These are phyloP conservation scores for Lipomyces yamadae DNA, from an alignment of 805 yeast genomes.

Conservation along the genomic window DNA sequence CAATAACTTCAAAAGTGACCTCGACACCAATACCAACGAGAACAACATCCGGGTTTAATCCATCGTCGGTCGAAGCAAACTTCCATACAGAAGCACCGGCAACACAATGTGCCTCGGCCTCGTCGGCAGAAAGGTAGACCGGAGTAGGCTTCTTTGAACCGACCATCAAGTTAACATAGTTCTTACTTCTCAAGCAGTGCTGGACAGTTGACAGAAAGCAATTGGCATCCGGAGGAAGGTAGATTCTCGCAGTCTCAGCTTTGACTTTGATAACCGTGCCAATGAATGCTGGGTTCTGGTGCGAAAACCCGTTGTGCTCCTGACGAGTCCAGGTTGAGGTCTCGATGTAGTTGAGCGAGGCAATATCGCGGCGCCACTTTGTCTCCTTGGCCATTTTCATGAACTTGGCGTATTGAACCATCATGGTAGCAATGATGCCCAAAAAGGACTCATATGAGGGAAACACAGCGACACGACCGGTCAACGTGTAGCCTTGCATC, in stretches of 20 bases:
- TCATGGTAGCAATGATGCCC: slow-evolving; percentile 37
- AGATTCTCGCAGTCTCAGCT: slow-evolving; percentile 37
- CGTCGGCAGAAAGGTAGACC: slow-evolving; percentile 34
- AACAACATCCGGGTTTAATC: slow-evolving; percentile 37
- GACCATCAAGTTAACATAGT: slow-evolving; percentile 37
- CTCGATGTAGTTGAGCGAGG: slow-evolving; percentile 37
- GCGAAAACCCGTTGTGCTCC: slow-evolving; percentile 40
- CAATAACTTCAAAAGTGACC: slow-evolving; percentile 38
- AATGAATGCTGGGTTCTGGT: slow-evolving; percentile 38
- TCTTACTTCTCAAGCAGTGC: slow-evolving; percentile 33
- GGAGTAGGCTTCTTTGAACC: slow-evolving; percentile 36
- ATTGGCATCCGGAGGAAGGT: slow-evolving; percentile 39
- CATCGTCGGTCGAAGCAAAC: slow-evolving; percentile 37
- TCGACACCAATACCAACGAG: slow-evolving; percentile 38
- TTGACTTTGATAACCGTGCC: slow-evolving; percentile 36
- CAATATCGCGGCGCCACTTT: slow-evolving; percentile 34
- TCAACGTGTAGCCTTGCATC: slow-evolving; percentile 38
- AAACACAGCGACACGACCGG: slow-evolving; percentile 38
- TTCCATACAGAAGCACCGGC: slow-evolving; percentile 40
- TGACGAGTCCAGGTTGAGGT: slow-evolving; percentile 39
- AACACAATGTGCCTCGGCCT: slow-evolving; percentile 37
- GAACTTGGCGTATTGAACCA: slow-evolving; percentile 38
- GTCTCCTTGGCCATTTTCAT: slow-evolving; percentile 38
- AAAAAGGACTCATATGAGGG: slow-evolving; percentile 39
- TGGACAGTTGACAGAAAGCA: slow-evolving; percentile 35